Evolutionary conservation across 371 early-diverging fungal species (phyloP).

Genomic region (Funneliformis caledonium): DNA sequence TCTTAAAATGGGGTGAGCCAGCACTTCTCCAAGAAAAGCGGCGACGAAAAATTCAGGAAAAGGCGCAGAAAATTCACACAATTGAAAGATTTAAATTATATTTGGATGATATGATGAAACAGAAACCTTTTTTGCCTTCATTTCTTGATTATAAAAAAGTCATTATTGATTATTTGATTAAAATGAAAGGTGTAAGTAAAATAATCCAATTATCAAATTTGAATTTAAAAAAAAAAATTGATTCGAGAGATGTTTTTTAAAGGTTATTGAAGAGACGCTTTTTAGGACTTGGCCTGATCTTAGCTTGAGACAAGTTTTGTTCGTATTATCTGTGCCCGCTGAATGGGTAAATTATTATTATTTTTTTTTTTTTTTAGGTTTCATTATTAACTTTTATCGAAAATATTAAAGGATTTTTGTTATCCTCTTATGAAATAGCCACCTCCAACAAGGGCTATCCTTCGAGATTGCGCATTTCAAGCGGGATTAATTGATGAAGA

Average conservation of each 20-base stretch:
- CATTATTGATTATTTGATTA: constrained; percentile 11
- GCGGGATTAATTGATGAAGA: constrained; percentile 8
- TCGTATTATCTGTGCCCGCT: constrained; percentile 28
- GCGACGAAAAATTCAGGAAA: neutral
- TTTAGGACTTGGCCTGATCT: constrained; percentile 18
- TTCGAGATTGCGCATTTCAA: constrained; percentile 7
- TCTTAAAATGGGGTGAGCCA: constrained; percentile 20
- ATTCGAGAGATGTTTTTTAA: neutral
- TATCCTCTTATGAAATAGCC: neutral
- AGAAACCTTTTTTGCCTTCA: neutral
- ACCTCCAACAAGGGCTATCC: constrained; percentile 14
- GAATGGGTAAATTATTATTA: constrained; percentile 19
- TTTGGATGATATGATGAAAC: neutral
- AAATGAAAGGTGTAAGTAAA: constrained; percentile 6
- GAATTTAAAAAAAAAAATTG: neutral
- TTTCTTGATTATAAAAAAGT: constrained; percentile 5
- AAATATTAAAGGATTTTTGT: neutral
- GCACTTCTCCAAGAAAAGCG: constrained; percentile 15
- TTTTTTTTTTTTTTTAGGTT: neutral
- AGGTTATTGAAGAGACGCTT: constrained; percentile 25
- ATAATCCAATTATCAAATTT: neutral
- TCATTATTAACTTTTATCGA: neutral
- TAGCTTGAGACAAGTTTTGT: neutral
- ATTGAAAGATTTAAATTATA: constrained; percentile 34
- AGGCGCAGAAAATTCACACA: neutral